Evolutionary conservation across 2,329 filamentous ascomycete species (phyloP).

Genomic region (Corynespora cassiicola): DNA sequence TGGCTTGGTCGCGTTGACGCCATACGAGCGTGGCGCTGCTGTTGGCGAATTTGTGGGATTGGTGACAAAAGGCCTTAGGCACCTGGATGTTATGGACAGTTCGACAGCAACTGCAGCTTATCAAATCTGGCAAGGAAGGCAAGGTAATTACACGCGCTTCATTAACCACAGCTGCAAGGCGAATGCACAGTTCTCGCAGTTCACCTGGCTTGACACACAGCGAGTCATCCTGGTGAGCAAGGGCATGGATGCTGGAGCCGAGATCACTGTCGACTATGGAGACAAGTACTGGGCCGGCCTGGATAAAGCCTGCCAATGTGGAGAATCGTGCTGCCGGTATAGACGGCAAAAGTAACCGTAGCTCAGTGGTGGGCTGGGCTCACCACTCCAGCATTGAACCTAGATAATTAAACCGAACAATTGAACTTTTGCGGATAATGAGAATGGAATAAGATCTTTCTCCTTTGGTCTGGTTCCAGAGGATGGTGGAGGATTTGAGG

Average conservation of each 20-base stretch:
- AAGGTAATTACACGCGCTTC: constrained; percentile 65
- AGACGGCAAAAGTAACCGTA: constrained; percentile 17
- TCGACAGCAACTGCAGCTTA: constrained; percentile 60
- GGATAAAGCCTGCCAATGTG: constrained; percentile 63
- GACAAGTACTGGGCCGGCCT: constrained; percentile 64
- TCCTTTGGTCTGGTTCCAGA: too few relatives aligned
- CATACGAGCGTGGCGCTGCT: constrained; percentile 60
- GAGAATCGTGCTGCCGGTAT: constrained; percentile 60
- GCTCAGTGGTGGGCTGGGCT: too few relatives aligned
- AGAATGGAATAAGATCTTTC: too few relatives aligned
- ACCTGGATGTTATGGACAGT: constrained; percentile 62
- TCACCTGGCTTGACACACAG: constrained; percentile 64
- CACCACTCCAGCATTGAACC: too few relatives aligned
- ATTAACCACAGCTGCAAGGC: constrained; percentile 66
- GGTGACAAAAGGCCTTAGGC: constrained; percentile 59
- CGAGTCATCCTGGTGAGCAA: constrained; percentile 63
- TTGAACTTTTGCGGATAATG: neutral
- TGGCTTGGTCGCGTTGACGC: constrained; percentile 54
- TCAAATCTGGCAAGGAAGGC: constrained; percentile 64
- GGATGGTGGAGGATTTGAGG: too few relatives aligned
- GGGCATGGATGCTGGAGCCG: constrained; percentile 59
- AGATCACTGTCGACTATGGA: constrained; percentile 66
- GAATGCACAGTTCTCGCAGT: constrained; percentile 64
- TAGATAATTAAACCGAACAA: too few relatives aligned
- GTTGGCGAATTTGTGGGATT: constrained; percentile 64